Evolutionary conservation across 1,139 yeast genomes (phyloP).

Genomic region (Magnusiomyces sp.): DNA sequence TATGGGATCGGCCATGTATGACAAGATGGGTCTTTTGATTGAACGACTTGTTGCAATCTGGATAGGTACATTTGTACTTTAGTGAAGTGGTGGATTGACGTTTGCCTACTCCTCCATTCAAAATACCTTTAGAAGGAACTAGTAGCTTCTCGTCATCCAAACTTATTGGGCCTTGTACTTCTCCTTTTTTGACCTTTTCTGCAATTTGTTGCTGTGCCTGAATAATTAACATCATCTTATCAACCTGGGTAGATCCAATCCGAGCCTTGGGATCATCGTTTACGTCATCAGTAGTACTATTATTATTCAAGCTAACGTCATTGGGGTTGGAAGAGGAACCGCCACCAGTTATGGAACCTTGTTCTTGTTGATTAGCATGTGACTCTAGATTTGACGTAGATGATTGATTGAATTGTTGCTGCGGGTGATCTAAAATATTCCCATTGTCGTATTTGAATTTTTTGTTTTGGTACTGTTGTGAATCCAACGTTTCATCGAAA

Average conservation of each 20-base stretch:
- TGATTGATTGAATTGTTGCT: no score
- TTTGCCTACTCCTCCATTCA: conserved; percentile 80
- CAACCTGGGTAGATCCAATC: conserved; percentile 81
- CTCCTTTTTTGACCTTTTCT: conserved; percentile 24
- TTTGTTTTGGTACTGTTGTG: no score
- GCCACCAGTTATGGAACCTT: no score
- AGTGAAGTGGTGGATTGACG: conserved; percentile 35
- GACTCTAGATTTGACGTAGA: no score
- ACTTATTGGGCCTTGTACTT: conserved; percentile 21
- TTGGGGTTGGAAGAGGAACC: no score
- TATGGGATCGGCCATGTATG: conserved; percentile 79
- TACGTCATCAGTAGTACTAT: no score
- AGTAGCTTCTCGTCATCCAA: conserved; percentile 30
- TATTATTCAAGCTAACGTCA: no score
- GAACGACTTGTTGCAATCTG: conserved; percentile 61
- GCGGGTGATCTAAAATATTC: no score
- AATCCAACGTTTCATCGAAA: no score
- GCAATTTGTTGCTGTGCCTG: conserved; percentile 79
- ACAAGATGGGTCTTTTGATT: conserved; percentile 90
- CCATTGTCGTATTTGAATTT: no score
- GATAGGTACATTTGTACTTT: conserved; percentile 57
- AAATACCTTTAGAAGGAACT: conserved; percentile 54
- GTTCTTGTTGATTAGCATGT: no score
- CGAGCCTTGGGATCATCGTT: no score
- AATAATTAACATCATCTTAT: conserved; percentile 79